Evolutionary conservation across 805 yeast genomes (phyloP), one percentile per base, ranked within the genome.

Genomic region (Kazachstania africana): DNA sequence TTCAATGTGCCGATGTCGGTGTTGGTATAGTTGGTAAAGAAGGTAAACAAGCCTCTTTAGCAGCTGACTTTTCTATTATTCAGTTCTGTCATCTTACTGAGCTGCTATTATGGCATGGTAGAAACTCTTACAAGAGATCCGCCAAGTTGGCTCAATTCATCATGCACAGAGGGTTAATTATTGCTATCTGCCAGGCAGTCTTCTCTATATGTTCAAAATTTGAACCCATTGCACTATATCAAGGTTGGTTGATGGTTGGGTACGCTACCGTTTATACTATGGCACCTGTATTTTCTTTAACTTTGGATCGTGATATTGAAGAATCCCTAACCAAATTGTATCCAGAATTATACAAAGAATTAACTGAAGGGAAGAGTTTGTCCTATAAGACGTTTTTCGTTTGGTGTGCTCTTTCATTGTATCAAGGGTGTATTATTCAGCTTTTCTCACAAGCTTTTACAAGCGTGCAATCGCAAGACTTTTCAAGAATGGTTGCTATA

Each of bases 11-110:
- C 1, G 95, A 93, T 61, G 95, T 91, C 8, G 99, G 99, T 37
- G 94, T 91, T 18, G 99, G 99, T 35, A 91, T 91, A 43, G 98
- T 91, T 14, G 99, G 99, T 23, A 91, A 91, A 55, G 99, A 91
- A 55, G 99, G 99, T 22, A 79, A 78, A 40, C 99, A 91, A 55
- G 98, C 98, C 0, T 84, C 95, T 1, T 63, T 91, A 32, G 95
- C 97, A 4, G 97, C 98, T 1, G 99, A 91, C 56, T 91, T 88
- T 58, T 83, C 95, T 12, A 75, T 91, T 31, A 78, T 84, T 20
- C 95, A 87, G 58, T 91, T 91, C 54, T 82, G 88, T 47, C 84
- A 82, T 51, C 59, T 91, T 38, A 80, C 94, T 25, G 83, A 84
- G 45, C 65, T 91, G 32, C 58, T 93, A 27, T 66, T 91, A 31